Conservation (phyloP, 2,329 filamentous ascomycete species). For the Hypoxylon sp. region DNA sequence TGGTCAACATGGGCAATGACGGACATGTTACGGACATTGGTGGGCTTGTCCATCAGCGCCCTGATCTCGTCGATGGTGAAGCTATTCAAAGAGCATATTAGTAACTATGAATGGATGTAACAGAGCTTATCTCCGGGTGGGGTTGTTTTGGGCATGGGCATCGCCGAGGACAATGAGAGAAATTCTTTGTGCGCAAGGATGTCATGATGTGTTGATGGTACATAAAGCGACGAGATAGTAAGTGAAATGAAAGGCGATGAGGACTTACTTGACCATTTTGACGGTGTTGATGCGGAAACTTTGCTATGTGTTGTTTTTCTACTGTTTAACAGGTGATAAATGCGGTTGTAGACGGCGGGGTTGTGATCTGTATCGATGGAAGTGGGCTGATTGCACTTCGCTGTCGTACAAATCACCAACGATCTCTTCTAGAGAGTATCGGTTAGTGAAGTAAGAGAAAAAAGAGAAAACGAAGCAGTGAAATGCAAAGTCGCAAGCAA, state of each 20-base stretch:
- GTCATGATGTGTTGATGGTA: slow-evolving; percentile 5
- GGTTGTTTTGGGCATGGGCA: slow-evolving; percentile 47
- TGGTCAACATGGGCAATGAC: slow-evolving; percentile 99
- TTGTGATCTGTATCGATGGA: slow-evolving; percentile 41
- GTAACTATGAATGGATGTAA: slow-evolving; percentile 62
- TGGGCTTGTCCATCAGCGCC: slow-evolving; percentile 79
- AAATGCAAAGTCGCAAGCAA: slow-evolving; percentile 52
- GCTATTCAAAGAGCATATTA: slow-evolving; percentile 72
- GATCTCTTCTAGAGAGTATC: slow-evolving; percentile 45
- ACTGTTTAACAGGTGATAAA: slow-evolving; percentile 13
- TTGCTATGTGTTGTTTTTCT: slow-evolving; percentile 53
- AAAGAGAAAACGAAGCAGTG: slow-evolving; percentile 40
- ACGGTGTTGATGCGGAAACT: slow-evolving; percentile 76
- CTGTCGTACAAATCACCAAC: slow-evolving; percentile 37
- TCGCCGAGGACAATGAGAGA: slow-evolving; percentile 14
- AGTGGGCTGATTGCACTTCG: slow-evolving; percentile 44
- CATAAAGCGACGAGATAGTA: slow-evolving; percentile 5
- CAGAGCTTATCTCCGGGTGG: slow-evolving; percentile 61
- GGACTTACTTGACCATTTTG: slow-evolving; percentile 99
- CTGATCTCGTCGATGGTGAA: slow-evolving; percentile 98
- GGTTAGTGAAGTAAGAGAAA: slow-evolving; percentile 26
- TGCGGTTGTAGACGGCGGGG: slow-evolving; percentile 35
- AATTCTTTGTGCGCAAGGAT: slow-evolving; percentile 32
- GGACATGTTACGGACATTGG: slow-evolving; percentile 94
- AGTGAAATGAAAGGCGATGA: neutral